Percentiles rank a stretch among this genome's conserved stretches.
These are phyloP conservation scores for Wickerhamiella nectarea DNA, from an alignment of 805 yeast species.

Conservation along the genomic window DNA sequence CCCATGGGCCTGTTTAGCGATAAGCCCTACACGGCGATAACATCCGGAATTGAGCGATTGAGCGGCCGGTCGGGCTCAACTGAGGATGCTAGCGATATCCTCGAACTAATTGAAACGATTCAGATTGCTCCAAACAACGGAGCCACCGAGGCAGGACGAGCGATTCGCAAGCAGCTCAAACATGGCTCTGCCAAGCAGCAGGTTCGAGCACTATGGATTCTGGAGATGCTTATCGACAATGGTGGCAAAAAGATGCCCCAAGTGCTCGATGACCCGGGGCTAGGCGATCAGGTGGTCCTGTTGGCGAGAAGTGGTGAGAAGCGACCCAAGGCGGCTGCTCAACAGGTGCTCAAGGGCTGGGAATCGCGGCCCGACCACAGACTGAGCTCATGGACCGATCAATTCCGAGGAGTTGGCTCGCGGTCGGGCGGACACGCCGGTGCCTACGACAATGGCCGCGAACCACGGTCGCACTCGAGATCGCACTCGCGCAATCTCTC, in stretches of 20 bases:
- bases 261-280: conserved; percentile 16
- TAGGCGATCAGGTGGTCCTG: conserved; percentile 33
- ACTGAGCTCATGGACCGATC: conserved; percentile 7
- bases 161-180: conserved; percentile 75
- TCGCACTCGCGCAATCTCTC: too few relatives aligned
- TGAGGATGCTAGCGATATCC: conserved; percentile 34
- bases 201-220: conserved; percentile 48
- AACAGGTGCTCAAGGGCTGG: conserved; percentile 54
- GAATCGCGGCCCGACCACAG: conserved; percentile 21
- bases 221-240: conserved; percentile 49
- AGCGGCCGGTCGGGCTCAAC: conserved; percentile 23
- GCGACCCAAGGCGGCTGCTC: conserved; percentile 35
- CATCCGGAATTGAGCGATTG: conserved; percentile 29
- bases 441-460: background rate
- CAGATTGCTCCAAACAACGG: conserved; percentile 29
- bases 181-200: conserved; percentile 62
- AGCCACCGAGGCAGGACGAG: conserved; percentile 75
- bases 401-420: background rate
- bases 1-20: conserved; percentile 21
- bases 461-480: background rate
- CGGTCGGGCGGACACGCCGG: background rate
- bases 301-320: conserved; percentile 28
- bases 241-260: conserved; percentile 24
- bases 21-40: conserved; percentile 34
- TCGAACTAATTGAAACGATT: conserved; percentile 45